These are phyloP conservation scores for Chaetomium globosum DNA, from an alignment of 2,329 filamentous ascomycete species.

Conservation along the genomic window DNA sequence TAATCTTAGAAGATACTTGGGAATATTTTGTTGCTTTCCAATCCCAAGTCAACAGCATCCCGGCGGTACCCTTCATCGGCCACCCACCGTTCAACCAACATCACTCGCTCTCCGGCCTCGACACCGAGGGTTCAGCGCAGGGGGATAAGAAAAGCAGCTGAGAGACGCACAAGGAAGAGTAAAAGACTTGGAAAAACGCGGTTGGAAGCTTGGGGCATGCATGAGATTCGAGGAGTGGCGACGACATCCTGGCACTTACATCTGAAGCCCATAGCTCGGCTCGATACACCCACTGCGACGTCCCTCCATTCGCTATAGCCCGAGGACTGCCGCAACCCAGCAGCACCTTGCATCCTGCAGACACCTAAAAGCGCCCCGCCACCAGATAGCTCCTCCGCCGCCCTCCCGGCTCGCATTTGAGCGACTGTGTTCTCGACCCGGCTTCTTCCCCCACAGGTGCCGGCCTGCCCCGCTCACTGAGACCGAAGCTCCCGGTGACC, in stretches of 20 bases:
- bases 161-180: background rate
- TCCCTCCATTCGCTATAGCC: background rate
- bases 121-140: background rate
- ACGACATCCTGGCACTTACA: conserved; percentile 7
- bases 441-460: conserved; percentile 8
- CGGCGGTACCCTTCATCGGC: background rate
- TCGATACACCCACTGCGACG: conserved; percentile 5
- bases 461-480: conserved; percentile 25
- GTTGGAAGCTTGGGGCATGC: background rate
- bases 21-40: background rate
- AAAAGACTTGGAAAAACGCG: background rate
- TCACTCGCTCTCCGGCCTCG: background rate
- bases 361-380: conserved; percentile 21
- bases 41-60: background rate
- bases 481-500: conserved; percentile 25
- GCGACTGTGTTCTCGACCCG: conserved; percentile 20
- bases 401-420: conserved; percentile 14
- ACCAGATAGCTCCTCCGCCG: background rate
- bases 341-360: conserved; percentile 29
- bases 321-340: background rate
- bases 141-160: background rate
- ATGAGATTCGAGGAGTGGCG: background rate
- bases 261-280: background rate
- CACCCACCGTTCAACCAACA: background rate
- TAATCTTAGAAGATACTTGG: background rate